Percentiles rank a stretch among this genome's conserved stretches.
Evolutionary conservation across 2,329 filamentous ascomycete species (phyloP).

Genomic region (Colletotrichum nymphaeae): DNA sequence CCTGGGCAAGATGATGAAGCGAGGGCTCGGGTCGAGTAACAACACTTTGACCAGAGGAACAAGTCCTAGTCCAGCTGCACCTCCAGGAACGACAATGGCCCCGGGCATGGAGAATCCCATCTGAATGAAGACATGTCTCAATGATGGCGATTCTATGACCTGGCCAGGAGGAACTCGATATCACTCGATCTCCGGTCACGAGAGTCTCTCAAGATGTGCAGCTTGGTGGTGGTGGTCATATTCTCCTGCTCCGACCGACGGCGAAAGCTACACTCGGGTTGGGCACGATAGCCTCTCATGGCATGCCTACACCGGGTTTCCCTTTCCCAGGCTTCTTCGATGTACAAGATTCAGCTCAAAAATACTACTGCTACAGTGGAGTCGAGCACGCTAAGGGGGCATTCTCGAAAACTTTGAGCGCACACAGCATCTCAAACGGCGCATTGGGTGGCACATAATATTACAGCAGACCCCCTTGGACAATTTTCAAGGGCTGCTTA

Average conservation of each 20-base stretch:
- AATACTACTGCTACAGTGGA: background rate
- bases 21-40: constrained; percentile 64
- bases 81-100: constrained; percentile 37
- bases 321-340: background rate
- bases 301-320: background rate
- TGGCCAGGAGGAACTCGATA: background rate
- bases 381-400: background rate
- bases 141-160: background rate
- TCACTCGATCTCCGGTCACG: background rate
- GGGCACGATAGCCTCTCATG: background rate
- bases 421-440: background rate
- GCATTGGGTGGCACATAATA: background rate
- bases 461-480: constrained; percentile 1
- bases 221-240: background rate
- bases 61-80: constrained; percentile 42
- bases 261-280: background rate
- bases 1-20: constrained; percentile 88
- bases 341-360: background rate
- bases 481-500: background rate
- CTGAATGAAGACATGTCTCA: constrained; percentile 39
- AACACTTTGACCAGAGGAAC: constrained; percentile 47
- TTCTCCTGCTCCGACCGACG: background rate
- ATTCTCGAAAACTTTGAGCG: background rate
- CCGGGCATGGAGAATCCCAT: constrained; percentile 58
- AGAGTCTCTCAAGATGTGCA: background rate